Evolutionary conservation across 2,329 filamentous ascomycete genomes (phyloP), one percentile per base, ranked within the genome.

Genomic region (Fusarium sp.): DNA sequence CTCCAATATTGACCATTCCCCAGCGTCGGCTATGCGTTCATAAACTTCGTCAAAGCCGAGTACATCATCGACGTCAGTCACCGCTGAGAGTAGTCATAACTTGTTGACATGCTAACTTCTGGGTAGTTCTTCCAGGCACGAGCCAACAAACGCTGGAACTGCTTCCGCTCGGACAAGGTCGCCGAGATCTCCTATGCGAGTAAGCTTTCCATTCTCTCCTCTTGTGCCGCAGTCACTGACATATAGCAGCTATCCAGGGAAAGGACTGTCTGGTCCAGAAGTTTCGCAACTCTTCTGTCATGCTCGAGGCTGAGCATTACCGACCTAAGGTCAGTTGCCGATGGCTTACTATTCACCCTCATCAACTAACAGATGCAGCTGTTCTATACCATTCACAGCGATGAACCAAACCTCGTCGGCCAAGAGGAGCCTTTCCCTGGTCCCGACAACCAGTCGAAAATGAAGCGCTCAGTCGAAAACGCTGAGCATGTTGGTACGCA

Each of bases 141-240:
- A 61, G 89, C 90, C 61, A 93, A 93, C 72, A 89, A 92, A 79
- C 87, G 90, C 66, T 95, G 93, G 94, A 92, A 92, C 74, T 92
- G 92, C 73, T 95, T 93, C 84, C 92, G 92, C 78, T 94, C 92
- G 41, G 90, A 94, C 82, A 98, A 97, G 82, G 87, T 94, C 54
- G 93, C 94, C 2, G 94, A 97, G 81, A 90, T 98, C 48, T 97
- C 95, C 1, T 99, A 98, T 81, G 96, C 96, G n/a, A 97, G 93
- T 95, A 82, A 84, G 92, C 86, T 18, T n/a, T 9, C 0, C 5
- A 5, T 10, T 7, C 8, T 6, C 6, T 12, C 7, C 16, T 7
- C 10, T 20, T 8, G 12, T 18, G 1, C 18, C 16, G 9, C 4
- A 13, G 3, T 18, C 45, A 64, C 66, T 77, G 26, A 78, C 84